Percentiles rank a stretch among this genome's conserved stretches.
These are phyloP conservation scores for Eucalyptus grandis DNA, from an alignment of 345 rosid genomes.

Conservation along the genomic window DNA sequence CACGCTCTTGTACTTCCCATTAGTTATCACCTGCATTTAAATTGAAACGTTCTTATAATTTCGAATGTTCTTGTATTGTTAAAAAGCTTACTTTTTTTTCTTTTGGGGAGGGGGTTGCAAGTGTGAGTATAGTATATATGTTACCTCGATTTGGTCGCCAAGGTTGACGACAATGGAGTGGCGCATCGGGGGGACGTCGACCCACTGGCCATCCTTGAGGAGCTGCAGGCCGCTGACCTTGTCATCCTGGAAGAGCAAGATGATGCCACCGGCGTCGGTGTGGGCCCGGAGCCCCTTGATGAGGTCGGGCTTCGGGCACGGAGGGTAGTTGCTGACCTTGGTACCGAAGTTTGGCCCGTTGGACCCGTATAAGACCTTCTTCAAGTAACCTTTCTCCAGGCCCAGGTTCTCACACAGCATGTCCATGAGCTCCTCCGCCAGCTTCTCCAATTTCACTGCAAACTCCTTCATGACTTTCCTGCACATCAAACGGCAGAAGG, in stretches of 20 bases:
- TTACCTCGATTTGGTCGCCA: conserved; percentile 92
- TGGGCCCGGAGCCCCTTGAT: conserved; percentile 92
- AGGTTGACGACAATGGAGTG: conserved; percentile 91
- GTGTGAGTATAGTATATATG: neutral
- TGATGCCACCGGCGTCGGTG: conserved; percentile 98
- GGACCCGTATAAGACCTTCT: conserved; percentile 53
- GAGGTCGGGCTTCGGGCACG: conserved; percentile 86
- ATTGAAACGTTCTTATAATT: too few relatives aligned
- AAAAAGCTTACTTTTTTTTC: neutral
- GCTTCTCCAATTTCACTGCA: conserved; percentile 50
- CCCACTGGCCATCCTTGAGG: conserved; percentile 78
- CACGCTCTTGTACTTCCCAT: conserved; percentile 90
- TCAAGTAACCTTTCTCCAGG: conserved; percentile 66
- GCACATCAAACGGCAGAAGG: neutral
- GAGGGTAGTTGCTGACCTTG: conserved; percentile 93
- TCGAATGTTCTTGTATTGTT: neutral
- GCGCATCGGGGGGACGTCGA: conserved; percentile 89
- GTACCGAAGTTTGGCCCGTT: conserved; percentile 85
- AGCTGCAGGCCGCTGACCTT: conserved; percentile 93
- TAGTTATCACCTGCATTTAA: conserved; percentile 57
- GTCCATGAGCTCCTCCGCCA: conserved; percentile 74
- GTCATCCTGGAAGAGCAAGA: conserved; percentile 80
- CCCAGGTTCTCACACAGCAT: conserved; percentile 83
- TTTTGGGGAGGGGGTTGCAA: neutral
- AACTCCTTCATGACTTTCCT: conserved; percentile 77